These are phyloP conservation scores for Quercus cerris DNA, from an alignment of 306 rosid species.

Conservation along the genomic window DNA sequence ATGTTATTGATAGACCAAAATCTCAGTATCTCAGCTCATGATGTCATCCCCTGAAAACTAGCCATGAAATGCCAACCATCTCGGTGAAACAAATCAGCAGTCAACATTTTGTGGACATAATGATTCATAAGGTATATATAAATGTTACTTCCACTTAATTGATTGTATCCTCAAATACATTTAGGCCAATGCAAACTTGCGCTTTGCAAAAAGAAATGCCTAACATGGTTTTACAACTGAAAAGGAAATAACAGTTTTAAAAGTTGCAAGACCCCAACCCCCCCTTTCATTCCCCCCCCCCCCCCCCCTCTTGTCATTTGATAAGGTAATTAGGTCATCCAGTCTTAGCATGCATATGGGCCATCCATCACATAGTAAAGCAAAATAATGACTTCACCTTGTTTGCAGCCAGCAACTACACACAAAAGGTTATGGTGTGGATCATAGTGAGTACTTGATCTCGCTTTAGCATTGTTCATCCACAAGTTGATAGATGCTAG, in stretches of 20 bases:
- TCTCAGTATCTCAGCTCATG: background rate
- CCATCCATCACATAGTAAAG: constrained; percentile 2
- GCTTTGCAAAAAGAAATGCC: background rate
- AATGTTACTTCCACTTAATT: background rate
- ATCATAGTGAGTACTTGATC: constrained; percentile 98
- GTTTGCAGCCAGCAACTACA: constrained; percentile 80
- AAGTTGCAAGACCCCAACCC: background rate
- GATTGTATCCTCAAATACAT: background rate
- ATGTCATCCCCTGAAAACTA: background rate
- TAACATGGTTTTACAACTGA: background rate
- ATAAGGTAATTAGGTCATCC: background rate
- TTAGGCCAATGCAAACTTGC: background rate
- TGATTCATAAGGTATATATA: background rate
- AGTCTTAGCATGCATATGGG: background rate
- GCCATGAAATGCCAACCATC: background rate
- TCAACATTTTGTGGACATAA: background rate
- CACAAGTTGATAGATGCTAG: constrained; percentile 78
- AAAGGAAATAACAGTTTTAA: background rate
- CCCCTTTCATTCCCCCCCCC: background rate
- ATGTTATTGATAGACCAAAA: background rate
- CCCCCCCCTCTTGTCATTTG: background rate
- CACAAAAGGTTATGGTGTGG: constrained; percentile 93
- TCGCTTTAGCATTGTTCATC: constrained; percentile 84
- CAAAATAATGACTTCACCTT: constrained; percentile 44
- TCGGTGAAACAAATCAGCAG: background rate